Evolutionary conservation across 768 basidiomycete genomes (phyloP).

Genomic region (Trametes meyenii): DNA sequence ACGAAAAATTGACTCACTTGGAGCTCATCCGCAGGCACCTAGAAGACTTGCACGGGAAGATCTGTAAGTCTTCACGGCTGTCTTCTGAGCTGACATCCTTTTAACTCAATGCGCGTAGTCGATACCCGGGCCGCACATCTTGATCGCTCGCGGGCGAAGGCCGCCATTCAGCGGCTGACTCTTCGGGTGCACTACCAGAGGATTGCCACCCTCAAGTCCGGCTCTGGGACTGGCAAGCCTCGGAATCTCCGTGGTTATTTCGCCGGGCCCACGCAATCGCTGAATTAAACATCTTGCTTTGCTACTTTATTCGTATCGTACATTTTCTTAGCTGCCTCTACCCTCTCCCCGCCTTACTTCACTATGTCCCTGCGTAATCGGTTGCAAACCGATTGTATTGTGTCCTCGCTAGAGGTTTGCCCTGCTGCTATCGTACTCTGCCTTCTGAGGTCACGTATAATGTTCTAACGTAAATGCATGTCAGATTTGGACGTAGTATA

Average conservation of each 20-base stretch:
- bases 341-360: not conserved
- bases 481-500: not conserved
- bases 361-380: not conserved
- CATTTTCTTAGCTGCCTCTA: not conserved
- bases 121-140: conserved; percentile 77
- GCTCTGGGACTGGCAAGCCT: conserved; percentile 17
- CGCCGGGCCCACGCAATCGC: not conserved
- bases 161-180: conserved; percentile 62
- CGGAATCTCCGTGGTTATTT: conserved; percentile 22
- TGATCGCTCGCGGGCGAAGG: conserved; percentile 76
- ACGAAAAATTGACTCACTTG: conserved; percentile 31
- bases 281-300: not conserved
- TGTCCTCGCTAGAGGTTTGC: not conserved
- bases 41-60: conserved; percentile 58
- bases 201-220: conserved; percentile 33
- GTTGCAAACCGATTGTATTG: not conserved
- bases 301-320: not conserved
- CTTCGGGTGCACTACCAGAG: conserved; percentile 70
- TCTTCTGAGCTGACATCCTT: not conserved
- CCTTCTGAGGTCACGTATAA: not conserved
- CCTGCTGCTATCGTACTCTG: not conserved
- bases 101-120: conserved; percentile 39
- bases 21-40: conserved; percentile 51
- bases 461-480: conserved; percentile 1
- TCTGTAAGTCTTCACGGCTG: conserved; percentile 48